Evolutionary conservation across 2,329 filamentous ascomycete genomes (phyloP), one percentile per base, ranked within the genome.

Genomic region (Pseudocercospora fuligena): DNA sequence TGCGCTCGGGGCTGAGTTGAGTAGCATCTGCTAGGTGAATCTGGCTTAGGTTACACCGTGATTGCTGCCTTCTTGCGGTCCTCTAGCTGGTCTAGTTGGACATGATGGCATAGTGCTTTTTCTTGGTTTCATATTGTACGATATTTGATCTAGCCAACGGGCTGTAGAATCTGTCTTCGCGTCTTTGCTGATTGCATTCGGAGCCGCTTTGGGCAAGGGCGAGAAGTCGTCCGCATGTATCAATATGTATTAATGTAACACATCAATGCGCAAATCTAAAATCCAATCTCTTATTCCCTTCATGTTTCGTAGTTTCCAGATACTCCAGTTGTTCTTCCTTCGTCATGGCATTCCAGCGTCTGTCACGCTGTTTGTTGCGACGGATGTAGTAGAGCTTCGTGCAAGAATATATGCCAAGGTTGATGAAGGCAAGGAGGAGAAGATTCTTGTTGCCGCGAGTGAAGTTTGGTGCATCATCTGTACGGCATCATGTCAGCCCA

Each of bases 391-490:
- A 79, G 0, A 67, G 49, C 63, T 78, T 79, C 3, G 74, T 73
- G 8, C 70, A 53, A 2, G 72, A n/a, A 53, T 76, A 77, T 1
- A 78, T 49, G 2, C 66, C 66, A 2, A 79, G 72, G 33, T 77
- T 76, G 19, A 71, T 53, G 27, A 74, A 59, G 8, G 61, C 64
- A 7, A 78, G 71, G 3, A 66, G 69, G 1, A 78, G 60, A 2
- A 79, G 60, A 0, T 70, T 67, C 14, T 67, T 66, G 61, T 83
- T 83, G 3, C 81, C 81, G 0, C 79, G 77, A 6, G 78, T 76
- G 64, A 81, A 83, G 6, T 79, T 73, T 2, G 82, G 83, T 58
- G 77, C 76, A 60, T 85, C 80, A 63, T 84, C 78, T 66, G 51
- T 11, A 33, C 5, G 11, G 11, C 33, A n/a, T 9, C 2, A 8